These are phyloP conservation scores for Alternaria consortialis DNA, from an alignment of 2,329 filamentous ascomycete species.

Conservation along the genomic window DNA sequence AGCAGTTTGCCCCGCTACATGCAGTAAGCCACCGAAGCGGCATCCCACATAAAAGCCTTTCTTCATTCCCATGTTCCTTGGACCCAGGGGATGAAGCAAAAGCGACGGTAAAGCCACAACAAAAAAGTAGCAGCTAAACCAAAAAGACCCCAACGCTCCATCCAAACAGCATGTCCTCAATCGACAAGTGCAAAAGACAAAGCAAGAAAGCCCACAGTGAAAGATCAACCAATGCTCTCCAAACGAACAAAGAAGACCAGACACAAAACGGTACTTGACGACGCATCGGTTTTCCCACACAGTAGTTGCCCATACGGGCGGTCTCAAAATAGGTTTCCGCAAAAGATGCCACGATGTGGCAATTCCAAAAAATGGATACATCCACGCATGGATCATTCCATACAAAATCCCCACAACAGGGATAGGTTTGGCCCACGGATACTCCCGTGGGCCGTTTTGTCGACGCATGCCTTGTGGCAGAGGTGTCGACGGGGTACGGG, in stretches of 20 bases:
- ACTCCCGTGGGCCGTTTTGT: not conserved
- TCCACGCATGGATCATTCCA: not conserved
- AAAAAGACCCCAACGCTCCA: too few species aligned
- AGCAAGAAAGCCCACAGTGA: too few species aligned
- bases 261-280: too few species aligned
- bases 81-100: too few species aligned
- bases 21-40: not conserved
- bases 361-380: not conserved
- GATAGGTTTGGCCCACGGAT: not conserved
- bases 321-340: not conserved
- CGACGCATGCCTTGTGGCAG: not conserved
- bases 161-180: too few species aligned
- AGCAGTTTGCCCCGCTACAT: not conserved
- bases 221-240: too few species aligned
- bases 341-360: not conserved
- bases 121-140: too few species aligned
- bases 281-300: not conserved
- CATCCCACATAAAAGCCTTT: not conserved
- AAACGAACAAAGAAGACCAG: too few species aligned
- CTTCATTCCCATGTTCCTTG: too few species aligned
- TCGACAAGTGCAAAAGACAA: not conserved
- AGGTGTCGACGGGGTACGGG: conserved; percentile 1
- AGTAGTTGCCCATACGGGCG: not conserved
- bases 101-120: too few species aligned
- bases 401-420: not conserved